Percentiles rank a stretch among this genome's conserved stretches.
phyloP scores from a whole-genome alignment of 768 basidiomycete genomes.

The Tylopilus vinaceipallidus region DNA sequence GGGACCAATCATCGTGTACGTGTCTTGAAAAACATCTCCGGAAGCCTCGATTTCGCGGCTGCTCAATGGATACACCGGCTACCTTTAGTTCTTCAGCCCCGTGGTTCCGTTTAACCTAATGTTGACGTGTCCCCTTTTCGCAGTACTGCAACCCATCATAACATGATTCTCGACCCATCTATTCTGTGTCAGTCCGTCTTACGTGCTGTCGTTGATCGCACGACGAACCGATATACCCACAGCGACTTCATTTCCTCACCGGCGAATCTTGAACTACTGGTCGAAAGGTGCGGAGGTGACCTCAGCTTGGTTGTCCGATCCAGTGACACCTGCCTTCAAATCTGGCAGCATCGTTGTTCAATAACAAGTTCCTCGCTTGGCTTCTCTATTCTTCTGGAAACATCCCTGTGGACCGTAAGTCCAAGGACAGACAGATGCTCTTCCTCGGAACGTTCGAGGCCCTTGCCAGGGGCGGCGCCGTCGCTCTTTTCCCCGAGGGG shows the following conservation, averaged over 20 bases:
- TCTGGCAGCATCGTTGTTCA: conserved; percentile 68
- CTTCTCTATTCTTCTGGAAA: conserved; percentile 91
- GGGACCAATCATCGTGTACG: conserved; percentile 93
- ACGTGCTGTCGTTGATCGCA: conserved; percentile 12
- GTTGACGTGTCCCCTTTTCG: conserved; percentile 14
- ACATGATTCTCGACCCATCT: conserved; percentile 92
- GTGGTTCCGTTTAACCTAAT: not conserved
- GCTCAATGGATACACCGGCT: not conserved
- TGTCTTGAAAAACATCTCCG: conserved; percentile 17
- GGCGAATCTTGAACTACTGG: conserved; percentile 86
- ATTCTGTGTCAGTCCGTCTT: conserved; percentile 61
- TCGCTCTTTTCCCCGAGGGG: conserved; percentile 94
- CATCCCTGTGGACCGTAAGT: conserved; percentile 95
- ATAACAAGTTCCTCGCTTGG: conserved; percentile 67
- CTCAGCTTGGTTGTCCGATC: conserved; percentile 11
- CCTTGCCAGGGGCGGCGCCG: conserved; percentile 72
- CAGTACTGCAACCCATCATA: conserved; percentile 86
- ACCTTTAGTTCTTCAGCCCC: not conserved
- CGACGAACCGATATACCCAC: conserved; percentile 19
- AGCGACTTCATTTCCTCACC: conserved; percentile 83
- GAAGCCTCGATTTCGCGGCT: conserved; percentile 4
- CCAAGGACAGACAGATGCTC: conserved; percentile 83
- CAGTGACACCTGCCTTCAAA: conserved; percentile 16
- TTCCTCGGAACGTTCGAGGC: conserved; percentile 90
- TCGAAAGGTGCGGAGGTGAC: conserved; percentile 66